Base-by-base conservation (phyloP, 2,329 filamentous ascomycete species). In the Chaetomiaceae sp. region DNA sequence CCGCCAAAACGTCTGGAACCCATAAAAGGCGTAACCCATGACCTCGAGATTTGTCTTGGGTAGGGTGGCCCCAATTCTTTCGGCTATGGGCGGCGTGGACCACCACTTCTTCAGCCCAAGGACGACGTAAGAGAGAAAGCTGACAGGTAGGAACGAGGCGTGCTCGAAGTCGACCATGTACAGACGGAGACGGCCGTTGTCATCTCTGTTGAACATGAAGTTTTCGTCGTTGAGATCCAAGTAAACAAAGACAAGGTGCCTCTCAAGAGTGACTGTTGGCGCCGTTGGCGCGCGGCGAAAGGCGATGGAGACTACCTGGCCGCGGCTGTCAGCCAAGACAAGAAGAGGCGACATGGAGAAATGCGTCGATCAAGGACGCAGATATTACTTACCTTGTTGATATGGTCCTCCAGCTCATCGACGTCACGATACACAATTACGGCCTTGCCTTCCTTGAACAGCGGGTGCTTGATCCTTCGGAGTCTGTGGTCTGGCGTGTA, bases 131-230 rank as follows among this genome's bases (percentile, higher is more conserved):
- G 53, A 19, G 37, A 55, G 43, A 17, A 55, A 51, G 37, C 38
- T 39, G 20, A 48, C 17, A 8, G 53, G 53, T 6, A 55, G 44
- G 31, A 55, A 55, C 7, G 53, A 51, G 31, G 53, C 42, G 22
- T 47, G 48, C 19, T 51, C 53, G 22, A 55, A 55, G 14, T 55
- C 53, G 17, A 55, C 27, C 14, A 55, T 37, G 37, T 51, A 51
- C 6, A 55, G 43, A 9, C 47, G 47, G n/a, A 33, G 52, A n/a
- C 37, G 43, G 27, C 53, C 47, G 22, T 51, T n/a, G 25, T 17
- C 4, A 6, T 39, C 42, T 3, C n/a, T 47, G 22, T 20, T 34
- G 44, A 55, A 47, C 53, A 55, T 46, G 43, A 51, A 55, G 47
- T 55, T 55, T 14, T 48, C 43, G 47, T 48, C 53, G 19, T 55